These are phyloP conservation scores for Fusarium nygamai DNA, from an alignment of 2,329 filamentous ascomycete species.

Conservation along the genomic window DNA sequence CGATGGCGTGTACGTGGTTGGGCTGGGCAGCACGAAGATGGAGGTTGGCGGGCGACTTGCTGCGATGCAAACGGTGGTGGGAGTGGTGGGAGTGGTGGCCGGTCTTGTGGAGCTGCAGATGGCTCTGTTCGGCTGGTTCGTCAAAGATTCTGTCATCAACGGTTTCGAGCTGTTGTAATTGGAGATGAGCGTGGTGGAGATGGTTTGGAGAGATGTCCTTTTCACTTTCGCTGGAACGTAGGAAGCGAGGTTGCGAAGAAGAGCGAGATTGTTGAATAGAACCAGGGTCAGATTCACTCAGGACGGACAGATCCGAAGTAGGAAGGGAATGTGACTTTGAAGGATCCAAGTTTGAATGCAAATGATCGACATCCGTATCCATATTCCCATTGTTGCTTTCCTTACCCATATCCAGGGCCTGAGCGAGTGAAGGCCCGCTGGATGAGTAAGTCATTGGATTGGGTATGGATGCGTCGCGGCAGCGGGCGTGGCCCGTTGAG, in stretches of 20 bases:
- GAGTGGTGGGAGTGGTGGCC: conserved; percentile 39
- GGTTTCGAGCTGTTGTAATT: conserved; percentile 23
- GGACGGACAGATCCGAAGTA: conserved; percentile 27
- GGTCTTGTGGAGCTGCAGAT: conserved; percentile 31
- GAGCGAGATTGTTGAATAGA: conserved; percentile 28
- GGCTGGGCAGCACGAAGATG: conserved; percentile 38
- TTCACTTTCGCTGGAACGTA: conserved; percentile 24
- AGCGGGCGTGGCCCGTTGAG: conserved; percentile 41
- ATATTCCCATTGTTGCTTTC: conserved; percentile 11
- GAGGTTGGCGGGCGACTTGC: conserved; percentile 24
- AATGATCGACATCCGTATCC: conserved; percentile 41
- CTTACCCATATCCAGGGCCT: conserved; percentile 44
- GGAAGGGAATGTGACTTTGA: conserved; percentile 35
- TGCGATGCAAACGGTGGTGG: conserved; percentile 37
- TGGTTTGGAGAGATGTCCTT: conserved; percentile 13
- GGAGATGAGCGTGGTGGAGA: conserved; percentile 30
- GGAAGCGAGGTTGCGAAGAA: conserved; percentile 25
- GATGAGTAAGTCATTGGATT: conserved; percentile 48
- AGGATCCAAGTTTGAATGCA: conserved; percentile 27
- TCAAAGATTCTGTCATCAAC: conserved; percentile 28
- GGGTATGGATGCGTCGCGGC: conserved; percentile 36
- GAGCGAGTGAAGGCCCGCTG: conserved; percentile 52
- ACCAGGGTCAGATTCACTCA: conserved; percentile 33
- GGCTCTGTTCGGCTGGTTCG: conserved; percentile 13
- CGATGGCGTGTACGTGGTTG: conserved; percentile 17